Evolutionary conservation across 495 filamentous ascomycete genomes (phyloP).

Genomic region (Aspergillus bertholletiae): DNA sequence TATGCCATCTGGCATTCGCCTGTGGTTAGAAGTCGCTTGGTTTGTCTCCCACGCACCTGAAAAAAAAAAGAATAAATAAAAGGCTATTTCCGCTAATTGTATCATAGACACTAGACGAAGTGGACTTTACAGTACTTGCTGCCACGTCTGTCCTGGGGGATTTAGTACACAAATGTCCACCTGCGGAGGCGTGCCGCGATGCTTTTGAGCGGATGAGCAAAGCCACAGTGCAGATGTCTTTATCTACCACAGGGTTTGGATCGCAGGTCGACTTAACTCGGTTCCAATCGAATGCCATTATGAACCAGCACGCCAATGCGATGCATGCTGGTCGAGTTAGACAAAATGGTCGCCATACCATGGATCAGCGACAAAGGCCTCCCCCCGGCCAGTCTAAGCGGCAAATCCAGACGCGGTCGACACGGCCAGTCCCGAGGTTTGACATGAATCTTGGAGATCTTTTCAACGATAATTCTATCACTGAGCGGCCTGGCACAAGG

Average conservation of each 20-base stretch:
- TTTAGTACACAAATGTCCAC: conserved; percentile 73
- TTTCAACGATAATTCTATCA: conserved; percentile 28
- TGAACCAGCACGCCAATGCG: conserved; percentile 14
- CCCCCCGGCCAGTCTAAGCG: conserved; percentile 24
- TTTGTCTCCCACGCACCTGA: conserved; percentile 40
- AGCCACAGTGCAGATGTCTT: conserved; percentile 88
- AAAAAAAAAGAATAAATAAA: too few relatives aligned
- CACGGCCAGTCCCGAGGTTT: conserved; percentile 51
- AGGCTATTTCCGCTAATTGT: too few relatives aligned
- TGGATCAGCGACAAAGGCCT: conserved; percentile 23
- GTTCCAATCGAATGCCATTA: conserved; percentile 10
- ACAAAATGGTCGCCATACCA: conserved; percentile 17
- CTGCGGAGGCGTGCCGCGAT: conserved; percentile 82
- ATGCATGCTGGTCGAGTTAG: conserved; percentile 19
- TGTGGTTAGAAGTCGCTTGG: conserved; percentile 76
- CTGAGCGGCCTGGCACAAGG: conserved; percentile 22
- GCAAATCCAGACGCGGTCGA: conserved; percentile 23
- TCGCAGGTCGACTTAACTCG: conserved; percentile 40
- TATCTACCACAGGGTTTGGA: conserved; percentile 78
- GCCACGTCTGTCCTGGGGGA: conserved; percentile 83
- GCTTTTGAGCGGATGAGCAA: conserved; percentile 95
- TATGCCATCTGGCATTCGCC: conserved; percentile 98
- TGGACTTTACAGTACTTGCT: conserved; percentile 93
- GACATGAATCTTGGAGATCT: conserved; percentile 63
- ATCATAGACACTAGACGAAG: conserved; percentile 79